A percentile compares a stretch with the other conserved stretches of the same genome.
Conservation (phyloP, 257 asterid species). For the Linderniella brevidens region DNA sequence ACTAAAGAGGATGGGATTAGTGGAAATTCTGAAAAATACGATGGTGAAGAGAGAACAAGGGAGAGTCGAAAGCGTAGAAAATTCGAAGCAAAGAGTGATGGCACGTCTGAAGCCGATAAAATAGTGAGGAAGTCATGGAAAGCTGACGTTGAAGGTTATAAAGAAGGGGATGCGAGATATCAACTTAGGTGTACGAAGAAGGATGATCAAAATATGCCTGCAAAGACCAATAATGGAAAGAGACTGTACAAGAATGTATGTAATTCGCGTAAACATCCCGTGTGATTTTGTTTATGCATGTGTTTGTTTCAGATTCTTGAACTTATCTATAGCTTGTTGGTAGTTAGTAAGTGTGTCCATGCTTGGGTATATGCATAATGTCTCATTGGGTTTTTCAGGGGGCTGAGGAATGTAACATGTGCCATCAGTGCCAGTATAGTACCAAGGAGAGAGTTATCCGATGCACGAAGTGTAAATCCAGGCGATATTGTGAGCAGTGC, state of each 20-base stretch:
- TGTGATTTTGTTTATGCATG: background rate
- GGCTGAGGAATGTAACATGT: conserved; percentile 19
- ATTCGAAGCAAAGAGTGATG: background rate
- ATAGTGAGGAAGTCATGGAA: conserved; percentile 4
- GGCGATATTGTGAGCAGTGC: conserved; percentile 70
- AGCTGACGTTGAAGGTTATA: conserved; percentile 8
- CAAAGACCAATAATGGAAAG: conserved; percentile 6
- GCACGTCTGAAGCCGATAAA: background rate
- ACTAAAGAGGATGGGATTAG: background rate
- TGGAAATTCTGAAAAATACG: background rate
- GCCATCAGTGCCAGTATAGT: conserved; percentile 88
- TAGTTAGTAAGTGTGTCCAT: background rate
- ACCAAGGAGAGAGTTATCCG: conserved; percentile 72
- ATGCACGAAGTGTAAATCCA: conserved; percentile 41
- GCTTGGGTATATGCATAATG: background rate
- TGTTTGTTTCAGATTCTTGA: conserved; percentile 2
- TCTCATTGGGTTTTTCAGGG: no score
- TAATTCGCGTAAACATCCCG: conserved; percentile 4
- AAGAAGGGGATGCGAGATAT: background rate
- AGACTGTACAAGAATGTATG: conserved; percentile 20
- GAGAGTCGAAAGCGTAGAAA: background rate
- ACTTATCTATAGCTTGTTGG: background rate
- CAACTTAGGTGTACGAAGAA: background rate
- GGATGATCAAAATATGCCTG: background rate
- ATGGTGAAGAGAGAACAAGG: background rate